These are phyloP conservation scores for Blastomyces emzantsi DNA, from an alignment of 2,329 filamentous ascomycete genomes.

Conservation along the genomic window DNA sequence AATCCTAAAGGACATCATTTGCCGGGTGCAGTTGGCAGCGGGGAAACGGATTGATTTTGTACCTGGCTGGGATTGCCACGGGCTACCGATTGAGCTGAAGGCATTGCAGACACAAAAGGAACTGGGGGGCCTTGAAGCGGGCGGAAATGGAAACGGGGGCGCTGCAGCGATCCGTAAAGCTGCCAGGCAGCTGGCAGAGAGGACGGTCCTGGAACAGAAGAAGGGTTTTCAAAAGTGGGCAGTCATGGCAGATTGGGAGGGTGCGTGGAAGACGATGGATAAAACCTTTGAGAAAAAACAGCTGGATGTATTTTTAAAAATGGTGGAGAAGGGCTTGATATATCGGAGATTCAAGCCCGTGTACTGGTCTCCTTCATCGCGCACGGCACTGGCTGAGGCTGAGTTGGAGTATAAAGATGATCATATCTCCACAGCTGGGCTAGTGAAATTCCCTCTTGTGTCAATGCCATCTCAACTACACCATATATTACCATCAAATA, in stretches of 20 bases:
- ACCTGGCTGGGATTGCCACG: slow-evolving; percentile 97
- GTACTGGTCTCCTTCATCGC: slow-evolving; percentile 58
- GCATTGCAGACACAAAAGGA: slow-evolving; percentile 57
- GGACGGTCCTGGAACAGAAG: slow-evolving; percentile 52
- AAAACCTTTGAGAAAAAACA: slow-evolving; percentile 53
- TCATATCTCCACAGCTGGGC: slow-evolving; percentile 51
- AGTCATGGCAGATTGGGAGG: slow-evolving; percentile 57
- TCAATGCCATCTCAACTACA: slow-evolving; percentile 37
- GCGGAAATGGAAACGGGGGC: slow-evolving; percentile 27
- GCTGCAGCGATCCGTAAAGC: slow-evolving; percentile 45
- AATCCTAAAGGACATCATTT: slow-evolving; percentile 88
- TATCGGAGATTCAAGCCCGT: slow-evolving; percentile 55
- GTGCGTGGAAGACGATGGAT: slow-evolving; percentile 56
- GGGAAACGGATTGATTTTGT: slow-evolving; percentile 71
- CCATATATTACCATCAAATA: slow-evolving; percentile 33
- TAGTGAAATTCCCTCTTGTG: slow-evolving; percentile 64
- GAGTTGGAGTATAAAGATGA: slow-evolving; percentile 57
- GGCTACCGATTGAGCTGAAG: slow-evolving; percentile 93
- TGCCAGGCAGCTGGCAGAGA: slow-evolving; percentile 47
- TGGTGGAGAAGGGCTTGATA: slow-evolving; percentile 54
- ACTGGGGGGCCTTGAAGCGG: slow-evolving; percentile 26
- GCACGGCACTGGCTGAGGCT: slow-evolving; percentile 55
- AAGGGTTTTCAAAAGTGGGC: slow-evolving; percentile 51
- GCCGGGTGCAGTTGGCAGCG: slow-evolving; percentile 68
- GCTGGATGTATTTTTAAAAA: slow-evolving; percentile 50